Conservation (phyloP, 148 eudicot species). For the Chenopodium berlandieri region DNA sequence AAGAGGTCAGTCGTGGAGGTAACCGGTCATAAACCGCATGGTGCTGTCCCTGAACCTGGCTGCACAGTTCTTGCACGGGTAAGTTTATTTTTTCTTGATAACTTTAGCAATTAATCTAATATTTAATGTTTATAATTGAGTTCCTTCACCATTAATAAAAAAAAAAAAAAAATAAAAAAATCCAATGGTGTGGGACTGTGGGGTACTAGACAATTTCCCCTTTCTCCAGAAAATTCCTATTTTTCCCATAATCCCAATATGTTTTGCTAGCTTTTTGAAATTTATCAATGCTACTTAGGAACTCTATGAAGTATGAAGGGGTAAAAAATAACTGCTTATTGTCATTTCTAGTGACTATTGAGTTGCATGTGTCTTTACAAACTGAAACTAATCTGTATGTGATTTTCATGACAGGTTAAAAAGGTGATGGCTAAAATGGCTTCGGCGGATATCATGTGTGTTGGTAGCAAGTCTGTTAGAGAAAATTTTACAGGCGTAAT, state of each 20-base stretch:
- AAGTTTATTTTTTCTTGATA: constrained; percentile 27
- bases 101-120: not conserved
- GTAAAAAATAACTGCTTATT: not conserved
- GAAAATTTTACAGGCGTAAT: constrained; percentile 91
- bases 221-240: not conserved
- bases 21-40: constrained; percentile 89
- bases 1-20: constrained; percentile 87
- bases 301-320: not conserved
- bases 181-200: not conserved
- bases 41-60: constrained; percentile 90
- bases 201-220: not conserved
- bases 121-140: not conserved
- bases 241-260: not conserved
- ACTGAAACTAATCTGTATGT: constrained; percentile 2
- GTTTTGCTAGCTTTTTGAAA: not conserved
- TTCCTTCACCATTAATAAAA: no score
- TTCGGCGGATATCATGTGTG: constrained; percentile 91
- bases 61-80: constrained; percentile 79
- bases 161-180: no score
- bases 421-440: constrained; percentile 89
- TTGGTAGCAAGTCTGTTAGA: constrained; percentile 72
- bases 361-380: not conserved
- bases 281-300: not conserved
- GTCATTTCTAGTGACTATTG: not conserved
- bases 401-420: constrained; percentile 61